phyloP scores from a whole-genome alignment of 306 rosid species.

The Carpinus viminea region DNA sequence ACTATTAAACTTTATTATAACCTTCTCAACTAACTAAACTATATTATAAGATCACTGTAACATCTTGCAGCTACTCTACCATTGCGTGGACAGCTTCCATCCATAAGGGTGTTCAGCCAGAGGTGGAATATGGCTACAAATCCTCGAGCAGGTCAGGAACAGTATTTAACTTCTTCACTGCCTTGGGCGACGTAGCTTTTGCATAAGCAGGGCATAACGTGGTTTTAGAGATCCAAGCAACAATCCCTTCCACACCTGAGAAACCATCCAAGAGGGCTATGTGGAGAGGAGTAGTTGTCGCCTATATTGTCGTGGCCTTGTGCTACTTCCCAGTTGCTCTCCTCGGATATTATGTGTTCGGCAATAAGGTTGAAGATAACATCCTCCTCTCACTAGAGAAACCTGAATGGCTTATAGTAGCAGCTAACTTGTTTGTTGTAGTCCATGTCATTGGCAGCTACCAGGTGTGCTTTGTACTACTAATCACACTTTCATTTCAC shows the following conservation, averaged over 20 bases:
- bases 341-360: constrained; percentile 55
- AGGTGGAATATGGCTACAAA: constrained; percentile 43
- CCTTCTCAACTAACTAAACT: too few relatives aligned
- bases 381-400: constrained; percentile 57
- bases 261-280: constrained; percentile 76
- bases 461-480: constrained; percentile 43
- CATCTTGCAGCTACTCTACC: constrained; percentile 62
- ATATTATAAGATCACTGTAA: too few relatives aligned
- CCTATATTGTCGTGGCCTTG: constrained; percentile 64
- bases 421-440: constrained; percentile 72
- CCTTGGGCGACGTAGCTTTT: constrained; percentile 67
- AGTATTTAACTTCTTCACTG: constrained; percentile 54
- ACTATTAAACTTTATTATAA: too few relatives aligned
- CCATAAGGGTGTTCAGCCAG: constrained; percentile 52
- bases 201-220: constrained; percentile 85
- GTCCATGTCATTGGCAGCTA: constrained; percentile 77
- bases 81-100: constrained; percentile 65
- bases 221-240: constrained; percentile 82
- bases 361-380: constrained; percentile 56
- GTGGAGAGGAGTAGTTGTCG: constrained; percentile 74
- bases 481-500: too few relatives aligned
- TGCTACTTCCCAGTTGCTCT: constrained; percentile 84
- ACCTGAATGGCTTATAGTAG: constrained; percentile 66
- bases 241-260: constrained; percentile 77
- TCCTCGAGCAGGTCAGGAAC: constrained; percentile 35